A percentile compares a stretch with the other conserved stretches of the same genome.
These are phyloP conservation scores for Blastobotrys capitulatus DNA, from an alignment of 1,139 yeast species.

Conservation along the genomic window DNA sequence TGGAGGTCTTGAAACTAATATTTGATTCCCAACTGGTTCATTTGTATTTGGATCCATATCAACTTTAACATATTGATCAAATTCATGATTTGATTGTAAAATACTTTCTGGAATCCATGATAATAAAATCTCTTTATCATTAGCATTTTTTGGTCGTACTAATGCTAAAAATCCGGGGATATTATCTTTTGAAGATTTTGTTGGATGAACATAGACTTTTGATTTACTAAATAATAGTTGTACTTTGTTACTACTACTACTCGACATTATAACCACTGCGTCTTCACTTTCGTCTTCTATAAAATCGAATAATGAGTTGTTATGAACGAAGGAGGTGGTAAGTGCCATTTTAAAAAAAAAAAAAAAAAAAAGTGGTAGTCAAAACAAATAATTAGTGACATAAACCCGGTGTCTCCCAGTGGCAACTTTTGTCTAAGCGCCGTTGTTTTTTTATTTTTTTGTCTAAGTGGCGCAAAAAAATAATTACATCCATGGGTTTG, in stretches of 20 bases:
- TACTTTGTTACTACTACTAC: slow-evolving; percentile 17
- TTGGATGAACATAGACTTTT: slow-evolving; percentile 68
- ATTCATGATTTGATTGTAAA: slow-evolving; percentile 45
- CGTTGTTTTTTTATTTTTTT: neutral
- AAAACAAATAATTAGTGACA: no score
- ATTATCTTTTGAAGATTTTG: slow-evolving; percentile 67
- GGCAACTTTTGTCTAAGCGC: no score
- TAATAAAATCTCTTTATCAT: slow-evolving; percentile 54
- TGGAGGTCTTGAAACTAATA: slow-evolving; percentile 48
- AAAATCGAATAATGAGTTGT: neutral
- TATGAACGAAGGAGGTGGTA: neutral
- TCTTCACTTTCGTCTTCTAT: neutral
- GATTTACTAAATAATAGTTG: slow-evolving; percentile 37
- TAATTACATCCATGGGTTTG: no score
- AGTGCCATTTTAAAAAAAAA: neutral
- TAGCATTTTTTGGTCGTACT: slow-evolving; percentile 46
- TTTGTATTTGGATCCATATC: slow-evolving; percentile 41
- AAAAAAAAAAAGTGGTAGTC: neutral
- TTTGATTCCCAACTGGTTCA: slow-evolving; percentile 9
- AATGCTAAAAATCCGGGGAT: slow-evolving; percentile 70
- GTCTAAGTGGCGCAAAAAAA: neutral
- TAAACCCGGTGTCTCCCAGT: no score
- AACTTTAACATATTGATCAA: slow-evolving; percentile 45
- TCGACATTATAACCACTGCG: slow-evolving; percentile 5
- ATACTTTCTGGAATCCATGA: slow-evolving; percentile 72